Evolutionary conservation across 2,329 filamentous ascomycete genomes (phyloP).

Genomic region (Curvularia spicifera): DNA sequence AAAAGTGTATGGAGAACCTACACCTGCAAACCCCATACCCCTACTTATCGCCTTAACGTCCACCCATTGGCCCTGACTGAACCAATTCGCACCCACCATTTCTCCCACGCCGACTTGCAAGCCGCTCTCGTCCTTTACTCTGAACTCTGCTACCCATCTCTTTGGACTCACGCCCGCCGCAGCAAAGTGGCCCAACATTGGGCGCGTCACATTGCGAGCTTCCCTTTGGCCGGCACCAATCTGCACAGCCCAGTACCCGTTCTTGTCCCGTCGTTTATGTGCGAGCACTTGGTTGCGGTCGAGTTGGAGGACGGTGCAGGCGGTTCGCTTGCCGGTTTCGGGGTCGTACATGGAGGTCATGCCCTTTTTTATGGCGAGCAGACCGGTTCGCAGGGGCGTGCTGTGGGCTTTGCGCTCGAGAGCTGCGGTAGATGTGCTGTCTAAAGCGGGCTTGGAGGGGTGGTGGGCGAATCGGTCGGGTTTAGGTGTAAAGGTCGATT

Average conservation of each 20-base stretch:
- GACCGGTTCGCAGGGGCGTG: slow-evolving; percentile 74
- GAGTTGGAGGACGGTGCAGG: slow-evolving; percentile 92
- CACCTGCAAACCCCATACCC: slow-evolving; percentile 91
- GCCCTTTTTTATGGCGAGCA: slow-evolving; percentile 88
- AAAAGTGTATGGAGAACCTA: slow-evolving; percentile 39
- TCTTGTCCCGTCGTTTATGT: slow-evolving; percentile 77
- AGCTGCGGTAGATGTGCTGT: slow-evolving; percentile 64
- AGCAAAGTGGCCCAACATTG: slow-evolving; percentile 87
- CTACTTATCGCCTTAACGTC: slow-evolving; percentile 80
- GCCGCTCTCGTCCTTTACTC: slow-evolving; percentile 75
- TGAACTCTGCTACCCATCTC: slow-evolving; percentile 83
- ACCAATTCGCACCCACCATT: slow-evolving; percentile 85
- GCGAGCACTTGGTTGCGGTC: slow-evolving; percentile 89
- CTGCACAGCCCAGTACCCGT: slow-evolving; percentile 96
- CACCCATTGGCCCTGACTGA: slow-evolving; percentile 86
- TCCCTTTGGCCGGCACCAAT: slow-evolving; percentile 79
- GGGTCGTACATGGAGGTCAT: slow-evolving; percentile 90
- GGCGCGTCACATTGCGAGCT: slow-evolving; percentile 77
- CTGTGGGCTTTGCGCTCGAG: slow-evolving; percentile 63
- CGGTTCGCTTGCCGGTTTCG: slow-evolving; percentile 74
- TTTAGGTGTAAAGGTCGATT: slow-evolving; percentile 62
- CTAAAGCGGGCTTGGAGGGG: slow-evolving; percentile 59
- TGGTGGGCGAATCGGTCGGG: slow-evolving; percentile 61
- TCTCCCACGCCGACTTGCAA: slow-evolving; percentile 76
- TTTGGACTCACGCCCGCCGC: slow-evolving; percentile 83